A percentile compares a stretch with the other conserved stretches of the same genome.
Evolutionary conservation across 768 basidiomycete species (phyloP).

Genomic region (Rhodotorula taiwanensis): DNA sequence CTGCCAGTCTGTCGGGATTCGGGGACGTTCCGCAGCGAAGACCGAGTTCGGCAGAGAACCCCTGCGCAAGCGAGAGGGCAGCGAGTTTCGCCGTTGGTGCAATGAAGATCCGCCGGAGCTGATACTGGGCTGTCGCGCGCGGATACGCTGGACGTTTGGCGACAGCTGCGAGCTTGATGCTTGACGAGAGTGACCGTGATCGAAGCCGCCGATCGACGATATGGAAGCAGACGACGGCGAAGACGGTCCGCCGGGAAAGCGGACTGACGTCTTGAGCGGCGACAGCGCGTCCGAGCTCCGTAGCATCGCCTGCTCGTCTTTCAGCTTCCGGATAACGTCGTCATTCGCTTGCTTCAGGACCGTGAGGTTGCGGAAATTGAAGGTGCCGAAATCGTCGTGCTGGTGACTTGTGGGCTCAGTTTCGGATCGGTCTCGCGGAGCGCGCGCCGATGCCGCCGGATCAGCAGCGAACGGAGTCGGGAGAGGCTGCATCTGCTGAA

Average conservation of each 20-base stretch:
- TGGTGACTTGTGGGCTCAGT: slow-evolving; percentile 4
- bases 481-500: slow-evolving; percentile 32
- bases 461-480: slow-evolving; percentile 43
- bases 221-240: slow-evolving; percentile 23
- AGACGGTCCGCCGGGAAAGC: slow-evolving; percentile 2
- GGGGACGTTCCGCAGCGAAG: background rate
- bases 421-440: slow-evolving; percentile 13
- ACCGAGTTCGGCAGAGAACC: slow-evolving; percentile 16
- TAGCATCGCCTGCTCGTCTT: slow-evolving; percentile 79
- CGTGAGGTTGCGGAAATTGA: slow-evolving; percentile 95
- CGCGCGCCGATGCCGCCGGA: slow-evolving; percentile 45
- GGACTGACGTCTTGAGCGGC: background rate
- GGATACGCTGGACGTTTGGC: slow-evolving; percentile 81
- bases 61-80: slow-evolving; percentile 36
- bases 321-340: slow-evolving; percentile 90
- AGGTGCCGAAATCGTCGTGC: slow-evolving; percentile 80
- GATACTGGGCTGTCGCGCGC: slow-evolving; percentile 23
- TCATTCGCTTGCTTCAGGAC: slow-evolving; percentile 97
- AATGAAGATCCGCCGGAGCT: slow-evolving; percentile 7
- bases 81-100: slow-evolving; percentile 38
- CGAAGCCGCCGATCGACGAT: slow-evolving; percentile 13
- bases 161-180: slow-evolving; percentile 49
- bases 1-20: slow-evolving; percentile 18
- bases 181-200: slow-evolving; percentile 21
- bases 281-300: slow-evolving; percentile 10